Base-by-base conservation (phyloP, 2,329 filamentous ascomycete species). In the Teratosphaeria nubilosa region DNA sequence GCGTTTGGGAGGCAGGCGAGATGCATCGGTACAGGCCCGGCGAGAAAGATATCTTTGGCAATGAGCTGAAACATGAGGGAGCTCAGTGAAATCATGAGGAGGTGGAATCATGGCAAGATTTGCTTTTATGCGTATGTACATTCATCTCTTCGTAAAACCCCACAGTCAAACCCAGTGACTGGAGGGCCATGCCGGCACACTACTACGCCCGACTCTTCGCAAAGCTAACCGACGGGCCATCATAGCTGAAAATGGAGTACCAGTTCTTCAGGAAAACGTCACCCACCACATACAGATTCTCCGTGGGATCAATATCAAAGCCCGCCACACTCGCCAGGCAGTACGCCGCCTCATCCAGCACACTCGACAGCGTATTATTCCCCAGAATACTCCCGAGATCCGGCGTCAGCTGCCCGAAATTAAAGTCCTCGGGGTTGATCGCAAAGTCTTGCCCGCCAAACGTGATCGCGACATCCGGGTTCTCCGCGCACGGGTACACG, bases 1-100 rank as follows among this genome's bases (percentile, higher is more conserved):
- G 94, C 73, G 76, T 86, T 25, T 85, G 82, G 69, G 92, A 96
- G 72, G 83, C 64, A 48, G 41, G 41, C 41, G 41, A 48, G 41
- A 48, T 22, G 41, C 41, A 48, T 48, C n/a, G 41, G 41, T 20
- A 48, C 20, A 10, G 41, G 41, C 41, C 41, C 5, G 41, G n/a
- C 20, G 41, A 48, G 20, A 20, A 22, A 48, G n/a, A 48, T 10
- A 48, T 48, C 16, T 13, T 48, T 22, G 41, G 41, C 16, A 48
- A 48, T n/a, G 41, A 16, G 9, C 41, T 48, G n/a, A 22, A 5
- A 22, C 41, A 22, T n/a, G 41, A 48, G 16, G n/a, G 22, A 20
- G 41, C 41, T 48, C 20, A 22, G n/a, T 22, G 34, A 37, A 16
- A 16, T 4, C 11, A 37, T 30, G 27, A 30, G 27, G 27, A 5